Conservation (phyloP, 2,329 filamentous ascomycete genomes). For the Tolypocladium pustulatum region DNA sequence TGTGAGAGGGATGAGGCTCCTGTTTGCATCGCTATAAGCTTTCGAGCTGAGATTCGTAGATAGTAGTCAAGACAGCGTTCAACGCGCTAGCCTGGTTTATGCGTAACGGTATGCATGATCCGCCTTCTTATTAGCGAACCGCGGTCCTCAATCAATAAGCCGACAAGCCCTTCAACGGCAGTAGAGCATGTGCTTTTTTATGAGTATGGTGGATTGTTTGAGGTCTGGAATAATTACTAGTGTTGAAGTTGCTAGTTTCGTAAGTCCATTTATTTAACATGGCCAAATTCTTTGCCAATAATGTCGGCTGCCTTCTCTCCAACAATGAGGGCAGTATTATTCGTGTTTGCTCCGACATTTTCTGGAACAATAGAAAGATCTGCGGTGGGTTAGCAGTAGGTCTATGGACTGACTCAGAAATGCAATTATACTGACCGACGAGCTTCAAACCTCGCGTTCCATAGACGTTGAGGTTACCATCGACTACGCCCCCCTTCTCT, state of each 20-base stretch:
- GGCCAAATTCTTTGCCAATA: constrained; percentile 14
- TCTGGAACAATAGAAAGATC: constrained; percentile 24
- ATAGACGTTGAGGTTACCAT: not conserved
- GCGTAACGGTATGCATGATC: too few relatives aligned
- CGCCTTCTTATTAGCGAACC: too few relatives aligned
- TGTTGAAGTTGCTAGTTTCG: too few relatives aligned
- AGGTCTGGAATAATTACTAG: too few relatives aligned
- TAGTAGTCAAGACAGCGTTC: too few relatives aligned
- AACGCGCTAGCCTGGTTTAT: too few relatives aligned
- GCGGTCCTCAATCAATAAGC: too few relatives aligned
- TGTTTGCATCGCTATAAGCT: too few relatives aligned
- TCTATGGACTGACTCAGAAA: not conserved
- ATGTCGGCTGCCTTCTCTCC: constrained; percentile 30
- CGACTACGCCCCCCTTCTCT: not conserved
- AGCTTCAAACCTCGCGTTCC: not conserved
- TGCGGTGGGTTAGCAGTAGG: constrained; percentile 7
- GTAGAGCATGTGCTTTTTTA: too few relatives aligned
- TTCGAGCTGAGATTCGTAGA: too few relatives aligned
- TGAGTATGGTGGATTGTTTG: too few relatives aligned
- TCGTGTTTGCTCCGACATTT: constrained; percentile 33
- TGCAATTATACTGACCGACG: not conserved
- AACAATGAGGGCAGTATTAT: constrained; percentile 30
- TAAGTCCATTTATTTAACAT: not conserved
- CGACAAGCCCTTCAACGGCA: too few relatives aligned
- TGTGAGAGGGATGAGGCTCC: not conserved